A percentile compares a stretch with the other conserved stretches of the same genome.
phyloP scores from a whole-genome alignment of 768 basidiomycete species.

The Tulasnella sp. region DNA sequence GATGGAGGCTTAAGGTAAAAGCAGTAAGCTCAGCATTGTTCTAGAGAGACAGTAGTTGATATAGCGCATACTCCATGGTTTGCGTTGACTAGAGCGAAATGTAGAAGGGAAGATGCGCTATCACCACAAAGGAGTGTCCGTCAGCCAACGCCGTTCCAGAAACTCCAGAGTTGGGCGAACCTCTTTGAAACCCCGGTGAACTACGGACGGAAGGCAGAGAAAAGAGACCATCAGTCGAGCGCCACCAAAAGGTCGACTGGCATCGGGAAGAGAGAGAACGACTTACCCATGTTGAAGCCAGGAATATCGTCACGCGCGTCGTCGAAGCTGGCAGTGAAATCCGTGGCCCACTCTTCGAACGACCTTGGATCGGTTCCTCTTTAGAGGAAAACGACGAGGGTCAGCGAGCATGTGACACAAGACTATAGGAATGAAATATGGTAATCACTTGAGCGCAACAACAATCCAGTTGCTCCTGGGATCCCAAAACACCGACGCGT shows the following conservation, averaged over 20 bases:
- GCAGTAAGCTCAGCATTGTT: not conserved
- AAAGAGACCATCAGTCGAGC: not conserved
- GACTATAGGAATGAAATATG: too few relatives aligned
- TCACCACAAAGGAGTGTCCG: not conserved
- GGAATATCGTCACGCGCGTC: not conserved
- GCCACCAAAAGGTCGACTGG: not conserved
- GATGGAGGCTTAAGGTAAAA: constrained; percentile 34
- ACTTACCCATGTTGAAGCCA: constrained; percentile 16
- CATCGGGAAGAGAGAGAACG: not conserved
- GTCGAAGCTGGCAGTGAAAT: constrained; percentile 28
- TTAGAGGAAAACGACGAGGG: not conserved
- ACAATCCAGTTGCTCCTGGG: constrained; percentile 35
- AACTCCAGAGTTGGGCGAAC: too few relatives aligned
- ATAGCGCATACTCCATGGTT: constrained; percentile 15
- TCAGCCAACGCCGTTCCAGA: not conserved
- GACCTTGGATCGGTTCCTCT: constrained; percentile 36
- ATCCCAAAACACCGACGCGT: constrained; percentile 36
- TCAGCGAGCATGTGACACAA: too few relatives aligned
- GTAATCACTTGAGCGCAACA: constrained; percentile 37
- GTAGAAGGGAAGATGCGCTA: constrained; percentile 3
- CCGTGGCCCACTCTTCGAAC: constrained; percentile 37
- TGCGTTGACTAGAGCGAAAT: not conserved
- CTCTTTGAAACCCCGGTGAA: constrained; percentile 38
- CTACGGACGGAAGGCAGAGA: not conserved
- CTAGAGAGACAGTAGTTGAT: not conserved